These are phyloP conservation scores for Candida sp. DNA, from an alignment of 1,139 yeast species.

Conservation along the genomic window DNA sequence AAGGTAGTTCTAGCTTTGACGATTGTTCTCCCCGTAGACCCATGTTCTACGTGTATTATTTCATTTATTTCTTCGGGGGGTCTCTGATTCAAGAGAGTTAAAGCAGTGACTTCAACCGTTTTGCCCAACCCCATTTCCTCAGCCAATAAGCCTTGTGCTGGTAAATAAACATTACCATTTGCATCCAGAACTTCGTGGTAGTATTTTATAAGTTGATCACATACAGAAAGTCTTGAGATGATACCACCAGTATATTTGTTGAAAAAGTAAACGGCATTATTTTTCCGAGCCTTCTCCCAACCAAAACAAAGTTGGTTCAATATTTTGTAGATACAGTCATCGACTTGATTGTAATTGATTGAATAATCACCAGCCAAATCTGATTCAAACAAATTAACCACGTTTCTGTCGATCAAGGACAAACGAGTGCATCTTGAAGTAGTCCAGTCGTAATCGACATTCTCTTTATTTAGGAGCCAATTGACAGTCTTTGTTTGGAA, in stretches of 20 bases:
- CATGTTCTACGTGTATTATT: conserved; percentile 29
- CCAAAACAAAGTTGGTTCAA: conserved; percentile 49
- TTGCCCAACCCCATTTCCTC: conserved; percentile 99
- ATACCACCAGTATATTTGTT: conserved; percentile 50
- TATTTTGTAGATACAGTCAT: conserved; percentile 12
- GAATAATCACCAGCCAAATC: not conserved
- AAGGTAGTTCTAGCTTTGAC: conserved; percentile 65
- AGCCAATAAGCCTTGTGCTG: conserved; percentile 70
- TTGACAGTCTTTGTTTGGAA: conserved; percentile 63
- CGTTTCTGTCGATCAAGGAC: conserved; percentile 13
- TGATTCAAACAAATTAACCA: conserved; percentile 5
- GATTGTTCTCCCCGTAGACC: conserved; percentile 40
- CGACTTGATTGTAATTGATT: conserved; percentile 8
- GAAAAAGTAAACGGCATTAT: conserved; percentile 32
- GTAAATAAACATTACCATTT: conserved; percentile 16
- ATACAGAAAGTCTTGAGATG: conserved; percentile 26
- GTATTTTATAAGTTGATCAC: conserved; percentile 21
- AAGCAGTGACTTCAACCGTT: conserved; percentile 77
- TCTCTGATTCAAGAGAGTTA: conserved; percentile 58
- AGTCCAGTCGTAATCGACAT: conserved; percentile 34
- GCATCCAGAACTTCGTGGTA: conserved; percentile 10
- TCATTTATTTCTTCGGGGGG: conserved; percentile 42
- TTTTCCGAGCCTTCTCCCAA: conserved; percentile 36
- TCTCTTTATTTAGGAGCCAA: conserved; percentile 65
- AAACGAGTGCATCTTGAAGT: conserved; percentile 18